Evolutionary conservation across 2,329 filamentous ascomycete genomes (phyloP).

Genomic region (Bretziella fagacearum): DNA sequence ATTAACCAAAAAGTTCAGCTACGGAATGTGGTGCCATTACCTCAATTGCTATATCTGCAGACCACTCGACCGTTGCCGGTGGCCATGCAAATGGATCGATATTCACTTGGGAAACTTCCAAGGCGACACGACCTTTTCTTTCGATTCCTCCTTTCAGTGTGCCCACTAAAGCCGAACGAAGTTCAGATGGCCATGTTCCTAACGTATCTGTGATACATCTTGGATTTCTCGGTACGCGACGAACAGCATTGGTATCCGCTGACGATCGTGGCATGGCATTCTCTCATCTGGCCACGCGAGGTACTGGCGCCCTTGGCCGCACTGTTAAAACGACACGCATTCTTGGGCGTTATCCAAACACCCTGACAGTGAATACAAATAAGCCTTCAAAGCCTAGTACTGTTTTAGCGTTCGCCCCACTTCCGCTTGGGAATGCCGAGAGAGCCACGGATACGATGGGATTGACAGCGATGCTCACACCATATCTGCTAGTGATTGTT

Average conservation of each 20-base stretch:
- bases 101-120: constrained; percentile 87
- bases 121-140: constrained; percentile 73
- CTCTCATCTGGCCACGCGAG: constrained; percentile 84
- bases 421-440: constrained; percentile 89
- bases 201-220: constrained; percentile 69
- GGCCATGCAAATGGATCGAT: constrained; percentile 83
- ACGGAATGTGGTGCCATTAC: constrained; percentile 81
- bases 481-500: constrained; percentile 88
- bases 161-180: constrained; percentile 32
- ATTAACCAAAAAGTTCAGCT: constrained; percentile 32
- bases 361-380: constrained; percentile 36
- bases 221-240: constrained; percentile 85
- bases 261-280: constrained; percentile 96
- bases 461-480: constrained; percentile 85
- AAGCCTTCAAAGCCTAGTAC: constrained; percentile 79
- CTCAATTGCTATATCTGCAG: constrained; percentile 75
- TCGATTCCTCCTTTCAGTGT: constrained; percentile 62
- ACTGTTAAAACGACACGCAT: constrained; percentile 82
- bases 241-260: constrained; percentile 87
- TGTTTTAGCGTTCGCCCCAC: constrained; percentile 74
- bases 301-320: constrained; percentile 69
- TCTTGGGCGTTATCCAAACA: constrained; percentile 72
- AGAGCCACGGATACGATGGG: constrained; percentile 75
- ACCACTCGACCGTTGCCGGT: constrained; percentile 79
- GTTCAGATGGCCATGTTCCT: constrained; percentile 65